Evolutionary conservation across 306 rosid species (phyloP), one percentile per base, ranked within the genome.

Genomic region (Bauhinia variegata): DNA sequence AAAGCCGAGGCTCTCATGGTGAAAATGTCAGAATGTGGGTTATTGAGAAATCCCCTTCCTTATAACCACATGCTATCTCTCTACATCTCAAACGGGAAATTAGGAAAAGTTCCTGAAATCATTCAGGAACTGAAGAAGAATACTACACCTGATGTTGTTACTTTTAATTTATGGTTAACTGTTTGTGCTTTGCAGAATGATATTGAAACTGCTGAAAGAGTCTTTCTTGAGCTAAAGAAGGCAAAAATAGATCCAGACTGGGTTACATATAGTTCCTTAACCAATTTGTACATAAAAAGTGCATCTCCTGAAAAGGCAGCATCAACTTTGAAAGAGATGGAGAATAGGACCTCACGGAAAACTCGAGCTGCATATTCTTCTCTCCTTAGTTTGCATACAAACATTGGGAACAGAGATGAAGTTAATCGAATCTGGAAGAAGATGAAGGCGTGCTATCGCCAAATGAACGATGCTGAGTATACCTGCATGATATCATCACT

Each of bases 1-100:
- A 88, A 89, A 77, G 96, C 97, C 7, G 97, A 89, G 76, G 91
- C 91, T 51, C 86, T 93, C 54, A 75, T 88, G 93, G 82, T 4
- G 16, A 93, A 83, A 80, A 93, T 93, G 97, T 78, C 84, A 2
- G 87, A 88, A 79, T 83, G 88, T 54, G 87, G 86, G 71, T 85
- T 75, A 51, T 28, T 88, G 72, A 80, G 57, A 70, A 79, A 79
- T 64, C 74, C 95, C 39, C 78, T 87, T 69, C 95, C 98, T 70
- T 93, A 81, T 69, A 89, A 93, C 74, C 96, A 84, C 75, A 79
- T 93, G 95, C 44, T 93, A 42, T 83, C 96, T 36, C 83, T 93
- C 18, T 80, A 86, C 85, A 65, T 89, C 48, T 72, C 95, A 0
- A 82, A 67, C n/a, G 84, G 88, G 79, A 80, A 88, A 55, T 72